Percentiles rank a stretch among this genome's conserved stretches.
These are phyloP conservation scores for Solanum ossicruentum DNA, from an alignment of 257 asterid genomes.

Conservation along the genomic window DNA sequence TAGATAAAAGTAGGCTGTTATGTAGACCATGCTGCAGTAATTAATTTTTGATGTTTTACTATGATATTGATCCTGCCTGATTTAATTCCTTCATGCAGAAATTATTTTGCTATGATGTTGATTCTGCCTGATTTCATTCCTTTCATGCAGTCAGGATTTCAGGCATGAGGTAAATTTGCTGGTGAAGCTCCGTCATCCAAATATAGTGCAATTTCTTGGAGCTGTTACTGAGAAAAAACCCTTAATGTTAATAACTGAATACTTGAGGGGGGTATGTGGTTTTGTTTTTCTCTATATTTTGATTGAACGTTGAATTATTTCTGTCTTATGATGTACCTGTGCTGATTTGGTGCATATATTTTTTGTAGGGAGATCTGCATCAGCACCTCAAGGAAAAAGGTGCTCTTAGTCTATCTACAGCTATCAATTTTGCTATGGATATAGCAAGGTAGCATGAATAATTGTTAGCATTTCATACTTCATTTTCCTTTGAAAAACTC, in stretches of 20 bases:
- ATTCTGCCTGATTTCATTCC: background rate
- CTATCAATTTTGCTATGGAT: slow-evolving; percentile 82
- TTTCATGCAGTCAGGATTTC: slow-evolving; percentile 77
- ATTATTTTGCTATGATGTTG: background rate
- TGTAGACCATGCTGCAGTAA: background rate
- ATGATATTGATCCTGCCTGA: background rate
- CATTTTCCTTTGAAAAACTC: background rate
- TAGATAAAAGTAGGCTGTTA: background rate
- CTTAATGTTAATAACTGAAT: slow-evolving; percentile 87
- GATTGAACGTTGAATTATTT: background rate
- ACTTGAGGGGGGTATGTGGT: slow-evolving; percentile 80
- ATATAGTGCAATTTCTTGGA: slow-evolving; percentile 95
- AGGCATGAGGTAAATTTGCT: slow-evolving; percentile 96
- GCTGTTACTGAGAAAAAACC: slow-evolving; percentile 95
- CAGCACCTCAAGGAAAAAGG: slow-evolving; percentile 92
- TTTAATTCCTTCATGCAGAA: slow-evolving; percentile 26
- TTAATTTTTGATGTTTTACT: background rate
- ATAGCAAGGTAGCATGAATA: slow-evolving; percentile 59
- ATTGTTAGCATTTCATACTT: background rate
- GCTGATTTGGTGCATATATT: background rate
- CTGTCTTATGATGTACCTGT: background rate
- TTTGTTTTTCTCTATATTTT: slow-evolving; percentile 3
- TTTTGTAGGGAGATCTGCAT: slow-evolving; percentile 84
- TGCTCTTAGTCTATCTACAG: slow-evolving; percentile 64
- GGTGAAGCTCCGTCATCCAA: slow-evolving; percentile 99